phyloP scores from a whole-genome alignment of 2,329 filamentous ascomycete species.

The Colletotrichum trifolii region DNA sequence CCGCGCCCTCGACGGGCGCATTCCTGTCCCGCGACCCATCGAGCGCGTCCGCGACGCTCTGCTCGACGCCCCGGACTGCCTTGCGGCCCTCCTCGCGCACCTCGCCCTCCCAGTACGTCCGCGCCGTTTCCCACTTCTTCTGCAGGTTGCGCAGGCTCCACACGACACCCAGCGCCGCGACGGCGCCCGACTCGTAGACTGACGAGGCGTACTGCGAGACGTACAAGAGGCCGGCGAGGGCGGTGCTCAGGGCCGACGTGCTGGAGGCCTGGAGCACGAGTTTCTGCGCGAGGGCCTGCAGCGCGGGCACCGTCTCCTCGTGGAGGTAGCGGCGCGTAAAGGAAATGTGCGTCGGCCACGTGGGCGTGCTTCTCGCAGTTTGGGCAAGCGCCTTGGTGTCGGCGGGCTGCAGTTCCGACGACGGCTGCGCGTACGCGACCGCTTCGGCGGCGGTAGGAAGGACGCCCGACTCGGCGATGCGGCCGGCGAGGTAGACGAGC shows the following conservation, averaged over 20 bases:
- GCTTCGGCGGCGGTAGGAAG: conserved; percentile 32
- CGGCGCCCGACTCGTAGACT: conserved; percentile 70
- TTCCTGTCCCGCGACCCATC: conserved; percentile 43
- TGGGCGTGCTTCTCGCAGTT: conserved; percentile 42
- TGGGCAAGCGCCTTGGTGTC: conserved; percentile 13
- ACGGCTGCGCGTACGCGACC: conserved; percentile 49
- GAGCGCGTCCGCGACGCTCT: conserved; percentile 61
- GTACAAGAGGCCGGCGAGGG: conserved; percentile 67
- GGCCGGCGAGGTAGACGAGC: conserved; percentile 84
- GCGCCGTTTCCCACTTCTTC: conserved; percentile 70
- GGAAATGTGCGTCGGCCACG: conserved; percentile 82
- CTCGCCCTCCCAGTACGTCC: conserved; percentile 72
- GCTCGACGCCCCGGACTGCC: conserved; percentile 67
- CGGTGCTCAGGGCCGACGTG: conserved; percentile 72
- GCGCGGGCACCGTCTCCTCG: conserved; percentile 73
- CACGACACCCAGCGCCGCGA: conserved; percentile 69
- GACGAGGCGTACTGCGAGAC: conserved; percentile 63
- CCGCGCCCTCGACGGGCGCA: conserved; percentile 40
- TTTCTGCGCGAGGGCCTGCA: conserved; percentile 79
- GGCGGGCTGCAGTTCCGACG: conserved; percentile 36
- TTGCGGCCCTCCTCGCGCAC: conserved; percentile 75
- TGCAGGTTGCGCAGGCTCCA: conserved; percentile 71
- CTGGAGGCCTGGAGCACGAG: conserved; percentile 81
- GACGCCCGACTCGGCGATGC: conserved; percentile 66
- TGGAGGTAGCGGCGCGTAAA: conserved; percentile 75